Base-by-base conservation (phyloP, 2,329 filamentous ascomycete species). In the Phialophora expanda region DNA sequence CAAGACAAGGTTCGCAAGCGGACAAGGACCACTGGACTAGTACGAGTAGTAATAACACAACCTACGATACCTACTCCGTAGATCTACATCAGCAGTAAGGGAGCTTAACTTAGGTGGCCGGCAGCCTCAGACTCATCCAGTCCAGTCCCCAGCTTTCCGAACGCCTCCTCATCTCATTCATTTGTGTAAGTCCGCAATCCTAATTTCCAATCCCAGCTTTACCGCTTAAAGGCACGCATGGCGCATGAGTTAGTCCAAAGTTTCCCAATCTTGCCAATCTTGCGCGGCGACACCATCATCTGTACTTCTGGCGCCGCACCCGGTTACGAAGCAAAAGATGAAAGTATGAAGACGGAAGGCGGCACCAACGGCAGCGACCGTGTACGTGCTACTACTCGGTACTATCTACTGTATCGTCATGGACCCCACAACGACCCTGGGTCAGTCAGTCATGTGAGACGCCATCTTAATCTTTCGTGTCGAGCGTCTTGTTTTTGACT, bases 81-180 rank as follows among this genome's bases (percentile, higher is more conserved):
- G 38, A 44, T 44, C 38, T 44, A 44, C n/a, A n/a, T 44, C 14
- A n/a, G 38, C 38, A 44, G 38, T 0, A 44, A 44, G 38, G 4
- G 2, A n/a, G 5, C 4, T 41, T 7, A 20, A 44, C 5, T n/a
- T 44, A n/a, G 14, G 6, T n/a, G 7, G 30, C 24, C 24, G 24
- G 24, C 24, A 24, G 24, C 24, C 24, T n/a, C 17, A 26, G 7
- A 2, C 9, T 11, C 26, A 44, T 11, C 41, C 56, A 59, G 24
- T 59, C 56, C 17, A 59, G 26, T 59, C 26, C 41, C 41, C 17
- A 32, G 56, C n/a, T 59, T 57, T 34, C 56, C 56, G 44, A 51
- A 8, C 17, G 17, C 56, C 41, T 28, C 41, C 38, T 59, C 56
- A 5, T 44, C 38, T 41, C 38, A 34, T 34, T 9, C 11, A 11